Conservation (phyloP, 306 rosid genomes). For the Prunus mume region DNA sequence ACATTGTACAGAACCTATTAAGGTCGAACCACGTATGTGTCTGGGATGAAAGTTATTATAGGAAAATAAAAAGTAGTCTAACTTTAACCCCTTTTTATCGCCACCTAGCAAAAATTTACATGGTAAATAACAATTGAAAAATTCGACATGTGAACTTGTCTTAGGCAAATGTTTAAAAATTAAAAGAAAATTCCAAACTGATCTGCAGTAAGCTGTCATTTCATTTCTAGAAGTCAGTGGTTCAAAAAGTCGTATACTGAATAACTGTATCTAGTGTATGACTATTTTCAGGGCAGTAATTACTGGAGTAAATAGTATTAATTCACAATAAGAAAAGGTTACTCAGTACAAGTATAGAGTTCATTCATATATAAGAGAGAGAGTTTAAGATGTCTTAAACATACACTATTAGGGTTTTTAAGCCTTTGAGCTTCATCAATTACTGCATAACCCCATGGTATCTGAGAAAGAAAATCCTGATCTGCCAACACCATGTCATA, state of each 20-base stretch:
- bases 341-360: slow-evolving; percentile 9
- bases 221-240: not conserved
- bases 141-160: not conserved
- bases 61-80: not conserved
- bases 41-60: slow-evolving; percentile 13
- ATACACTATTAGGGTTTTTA: slow-evolving; percentile 87
- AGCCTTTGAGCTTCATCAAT: slow-evolving; percentile 98
- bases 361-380: slow-evolving; percentile 4
- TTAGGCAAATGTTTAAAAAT: not conserved
- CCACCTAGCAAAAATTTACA: not conserved
- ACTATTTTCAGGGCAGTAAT: not conserved
- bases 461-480: slow-evolving; percentile 93
- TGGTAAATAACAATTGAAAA: not conserved
- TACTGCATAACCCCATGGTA: slow-evolving; percentile 87
- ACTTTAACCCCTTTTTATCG: not conserved
- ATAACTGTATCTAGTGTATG: not conserved
- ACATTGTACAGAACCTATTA: slow-evolving; percentile 76
- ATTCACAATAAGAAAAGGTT: not conserved
- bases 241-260: not conserved
- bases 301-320: not conserved
- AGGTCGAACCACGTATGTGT: slow-evolving; percentile 20
- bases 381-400: slow-evolving; percentile 28
- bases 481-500: slow-evolving; percentile 83
- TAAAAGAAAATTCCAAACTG: not conserved
- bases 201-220: not conserved